phyloP scores from a whole-genome alignment of 305 asterid species.

The Solanum hybrid region DNA sequence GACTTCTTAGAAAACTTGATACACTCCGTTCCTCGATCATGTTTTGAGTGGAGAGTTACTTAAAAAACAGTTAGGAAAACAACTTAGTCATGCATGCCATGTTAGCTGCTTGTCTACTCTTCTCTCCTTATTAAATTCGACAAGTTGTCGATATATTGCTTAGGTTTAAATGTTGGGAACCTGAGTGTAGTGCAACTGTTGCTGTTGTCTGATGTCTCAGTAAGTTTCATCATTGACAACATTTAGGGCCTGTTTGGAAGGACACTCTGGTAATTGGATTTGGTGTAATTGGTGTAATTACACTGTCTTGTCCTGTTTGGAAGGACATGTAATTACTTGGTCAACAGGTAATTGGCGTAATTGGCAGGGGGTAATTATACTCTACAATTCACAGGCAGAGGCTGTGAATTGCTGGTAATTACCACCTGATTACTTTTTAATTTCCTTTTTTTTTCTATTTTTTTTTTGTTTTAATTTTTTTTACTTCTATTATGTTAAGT shows the following conservation, averaged over 20 bases:
- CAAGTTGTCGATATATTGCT: background rate
- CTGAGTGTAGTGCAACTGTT: background rate
- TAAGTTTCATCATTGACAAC: background rate
- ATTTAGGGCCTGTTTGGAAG: background rate
- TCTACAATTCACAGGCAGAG: no score
- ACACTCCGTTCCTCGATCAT: slow-evolving; percentile 37
- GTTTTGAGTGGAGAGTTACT: slow-evolving; percentile 33
- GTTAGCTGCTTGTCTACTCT: background rate
- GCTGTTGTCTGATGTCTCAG: background rate
- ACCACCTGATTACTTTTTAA: no score
- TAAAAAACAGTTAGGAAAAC: background rate
- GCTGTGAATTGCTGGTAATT: no score
- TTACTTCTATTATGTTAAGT: no score
- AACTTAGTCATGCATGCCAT: background rate
- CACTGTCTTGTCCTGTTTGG: no score
- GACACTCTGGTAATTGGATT: no score
- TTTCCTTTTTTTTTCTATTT: no score
- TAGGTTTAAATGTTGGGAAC: background rate
- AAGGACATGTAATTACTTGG: no score
- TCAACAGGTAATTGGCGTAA: no score
- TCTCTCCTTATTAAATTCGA: background rate
- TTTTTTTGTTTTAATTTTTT: no score
- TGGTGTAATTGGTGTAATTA: no score
- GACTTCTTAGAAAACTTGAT: slow-evolving; percentile 44
- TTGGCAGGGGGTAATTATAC: no score